These are phyloP conservation scores for Xylariaceae sp. DNA, from an alignment of 2,329 filamentous ascomycete genomes.

Conservation along the genomic window DNA sequence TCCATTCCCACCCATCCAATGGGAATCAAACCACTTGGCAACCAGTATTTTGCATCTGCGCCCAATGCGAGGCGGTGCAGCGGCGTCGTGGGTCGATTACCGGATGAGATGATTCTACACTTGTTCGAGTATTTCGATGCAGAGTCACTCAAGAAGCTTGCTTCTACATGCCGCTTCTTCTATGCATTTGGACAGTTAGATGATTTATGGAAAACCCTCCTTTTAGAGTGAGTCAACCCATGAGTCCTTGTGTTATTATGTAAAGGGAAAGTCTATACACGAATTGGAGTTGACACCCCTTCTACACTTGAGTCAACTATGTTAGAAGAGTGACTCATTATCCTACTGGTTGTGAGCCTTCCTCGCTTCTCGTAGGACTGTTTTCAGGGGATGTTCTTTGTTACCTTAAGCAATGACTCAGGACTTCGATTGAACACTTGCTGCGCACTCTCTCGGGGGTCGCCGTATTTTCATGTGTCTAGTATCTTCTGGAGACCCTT, in stretches of 20 bases:
- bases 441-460: no score
- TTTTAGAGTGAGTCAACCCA: conserved; percentile 73
- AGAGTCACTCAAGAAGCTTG: conserved; percentile 66
- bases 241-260: conserved; percentile 13
- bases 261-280: neutral
- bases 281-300: neutral
- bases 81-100: conserved; percentile 70
- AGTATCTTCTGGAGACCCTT: neutral
- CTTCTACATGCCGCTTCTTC: conserved; percentile 81
- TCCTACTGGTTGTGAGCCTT: neutral
- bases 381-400: neutral
- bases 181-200: conserved; percentile 85
- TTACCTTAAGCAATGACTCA: neutral
- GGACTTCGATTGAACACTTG: neutral
- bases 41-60: conserved; percentile 71
- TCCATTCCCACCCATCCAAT: conserved; percentile 80
- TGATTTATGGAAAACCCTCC: conserved; percentile 87
- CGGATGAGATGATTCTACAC: conserved; percentile 80
- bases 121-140: conserved; percentile 78
- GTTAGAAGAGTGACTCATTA: conserved; percentile 9
- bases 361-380: no score
- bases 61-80: conserved; percentile 70
- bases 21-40: conserved; percentile 85
- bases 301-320: neutral
- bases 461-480: no score